phyloP scores from a whole-genome alignment of 306 rosid species.

The Medicago arabica region DNA sequence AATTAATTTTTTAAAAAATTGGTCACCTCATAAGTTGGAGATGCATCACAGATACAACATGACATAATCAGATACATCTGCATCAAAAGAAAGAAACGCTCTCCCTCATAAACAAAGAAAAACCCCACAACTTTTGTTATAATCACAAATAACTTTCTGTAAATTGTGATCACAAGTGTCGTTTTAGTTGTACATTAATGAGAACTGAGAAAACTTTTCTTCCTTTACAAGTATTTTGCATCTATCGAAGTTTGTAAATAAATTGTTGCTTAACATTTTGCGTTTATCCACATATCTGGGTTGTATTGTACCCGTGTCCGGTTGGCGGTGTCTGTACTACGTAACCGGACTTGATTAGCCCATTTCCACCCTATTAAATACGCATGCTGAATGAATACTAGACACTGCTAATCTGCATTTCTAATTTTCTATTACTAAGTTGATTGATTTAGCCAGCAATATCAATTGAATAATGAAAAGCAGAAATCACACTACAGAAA shows the following conservation, averaged over 20 bases:
- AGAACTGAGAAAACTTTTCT: too few species aligned
- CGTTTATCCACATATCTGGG: background rate
- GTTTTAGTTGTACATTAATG: background rate
- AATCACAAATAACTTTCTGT: background rate
- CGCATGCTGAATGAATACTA: conserved; percentile 10
- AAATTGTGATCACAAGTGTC: background rate
- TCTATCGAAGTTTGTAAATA: background rate
- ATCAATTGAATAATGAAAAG: background rate
- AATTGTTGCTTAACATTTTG: background rate
- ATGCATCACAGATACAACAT: too few species aligned
- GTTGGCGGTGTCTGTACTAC: background rate
- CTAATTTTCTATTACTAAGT: conserved; percentile 28
- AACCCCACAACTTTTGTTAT: background rate
- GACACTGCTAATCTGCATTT: conserved; percentile 20
- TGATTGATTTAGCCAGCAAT: conserved; percentile 33
- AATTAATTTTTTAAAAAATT: too few species aligned
- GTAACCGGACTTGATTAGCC: background rate
- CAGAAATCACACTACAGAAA: background rate
- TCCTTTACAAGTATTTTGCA: background rate
- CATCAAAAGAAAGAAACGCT: too few species aligned
- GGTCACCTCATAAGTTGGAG: too few species aligned
- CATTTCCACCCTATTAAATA: background rate
- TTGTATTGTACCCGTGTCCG: background rate
- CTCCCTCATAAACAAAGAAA: conserved; percentile 44
- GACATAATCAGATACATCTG: too few species aligned